Conservation (phyloP, 257 asterid species). For the Anisodus tanguticus region DNA sequence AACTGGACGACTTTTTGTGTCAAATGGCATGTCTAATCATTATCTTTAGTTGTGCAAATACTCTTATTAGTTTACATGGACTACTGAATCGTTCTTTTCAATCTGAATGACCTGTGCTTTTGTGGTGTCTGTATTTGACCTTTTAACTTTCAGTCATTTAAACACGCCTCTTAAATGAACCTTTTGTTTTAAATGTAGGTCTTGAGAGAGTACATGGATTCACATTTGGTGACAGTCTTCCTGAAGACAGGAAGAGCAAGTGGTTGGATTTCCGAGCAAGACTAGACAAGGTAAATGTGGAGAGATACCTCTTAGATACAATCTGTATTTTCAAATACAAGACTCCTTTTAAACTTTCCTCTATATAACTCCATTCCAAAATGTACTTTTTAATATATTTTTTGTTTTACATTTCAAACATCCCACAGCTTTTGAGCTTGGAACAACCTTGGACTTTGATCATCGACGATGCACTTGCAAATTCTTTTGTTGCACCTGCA, state of each 20-base stretch:
- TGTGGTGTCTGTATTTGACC: not conserved
- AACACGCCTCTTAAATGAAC: slow-evolving; percentile 21
- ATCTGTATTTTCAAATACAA: slow-evolving; percentile 3
- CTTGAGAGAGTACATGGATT: slow-evolving; percentile 88
- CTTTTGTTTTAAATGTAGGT: slow-evolving; percentile 53
- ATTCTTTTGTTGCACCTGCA: slow-evolving; percentile 87
- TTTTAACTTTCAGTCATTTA: not conserved
- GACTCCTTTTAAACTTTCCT: not conserved
- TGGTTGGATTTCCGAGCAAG: slow-evolving; percentile 78
- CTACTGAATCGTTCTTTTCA: not conserved
- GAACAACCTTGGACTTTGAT: slow-evolving; percentile 85
- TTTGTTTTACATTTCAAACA: not conserved
- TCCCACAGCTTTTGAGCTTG: slow-evolving; percentile 69
- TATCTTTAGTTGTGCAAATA: not conserved
- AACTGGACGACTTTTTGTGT: not conserved
- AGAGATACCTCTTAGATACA: not conserved
- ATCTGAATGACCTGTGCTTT: not conserved
- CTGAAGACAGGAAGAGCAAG: slow-evolving; percentile 58
- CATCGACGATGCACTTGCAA: slow-evolving; percentile 84
- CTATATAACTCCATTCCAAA: not conserved
- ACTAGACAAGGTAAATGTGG: slow-evolving; percentile 63
- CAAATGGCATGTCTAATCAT: not conserved
- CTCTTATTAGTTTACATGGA: not conserved
- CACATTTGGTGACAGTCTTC: slow-evolving; percentile 91
- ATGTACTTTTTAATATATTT: not conserved